Evolutionary conservation across 2,329 filamentous ascomycete genomes (phyloP).

Genomic region (Hymenoscyphus infarciens): DNA sequence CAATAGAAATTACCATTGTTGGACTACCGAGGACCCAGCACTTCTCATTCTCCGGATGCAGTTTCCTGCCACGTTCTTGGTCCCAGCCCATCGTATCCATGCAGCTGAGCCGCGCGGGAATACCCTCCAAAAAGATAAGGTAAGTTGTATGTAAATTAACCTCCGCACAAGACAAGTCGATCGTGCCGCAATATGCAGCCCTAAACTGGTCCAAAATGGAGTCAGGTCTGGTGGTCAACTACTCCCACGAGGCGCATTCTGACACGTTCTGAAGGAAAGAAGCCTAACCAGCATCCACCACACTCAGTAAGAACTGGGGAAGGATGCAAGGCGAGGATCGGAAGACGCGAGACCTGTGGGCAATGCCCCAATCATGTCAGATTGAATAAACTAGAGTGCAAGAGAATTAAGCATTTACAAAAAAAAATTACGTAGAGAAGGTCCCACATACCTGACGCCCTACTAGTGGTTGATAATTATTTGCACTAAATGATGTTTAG

Average conservation of each 20-base stretch:
- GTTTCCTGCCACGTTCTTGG: neutral
- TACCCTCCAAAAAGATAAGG: neutral
- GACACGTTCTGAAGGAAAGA: neutral
- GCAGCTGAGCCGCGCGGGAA: conserved; percentile 5
- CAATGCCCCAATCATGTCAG: neutral
- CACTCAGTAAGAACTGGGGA: neutral
- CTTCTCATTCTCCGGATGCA: neutral
- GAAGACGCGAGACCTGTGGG: neutral
- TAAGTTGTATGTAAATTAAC: conserved; percentile 1
- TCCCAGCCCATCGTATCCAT: neutral
- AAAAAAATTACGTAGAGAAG: neutral
- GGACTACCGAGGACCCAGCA: neutral
- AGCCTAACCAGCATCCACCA: neutral
- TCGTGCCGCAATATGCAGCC: conserved; percentile 6
- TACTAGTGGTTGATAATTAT: neutral
- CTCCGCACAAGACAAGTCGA: neutral
- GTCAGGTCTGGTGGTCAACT: neutral
- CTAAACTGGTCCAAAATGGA: neutral
- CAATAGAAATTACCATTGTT: neutral
- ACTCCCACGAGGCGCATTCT: neutral
- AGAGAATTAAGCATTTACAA: neutral
- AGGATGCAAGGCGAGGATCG: conserved; percentile 1
- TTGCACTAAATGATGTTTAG: no score
- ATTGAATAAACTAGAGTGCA: neutral
- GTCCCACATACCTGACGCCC: neutral